Percentiles rank a stretch among this genome's conserved stretches.
phyloP scores from a whole-genome alignment of 257 asterid genomes.

The Voacanga thouarsii region DNA sequence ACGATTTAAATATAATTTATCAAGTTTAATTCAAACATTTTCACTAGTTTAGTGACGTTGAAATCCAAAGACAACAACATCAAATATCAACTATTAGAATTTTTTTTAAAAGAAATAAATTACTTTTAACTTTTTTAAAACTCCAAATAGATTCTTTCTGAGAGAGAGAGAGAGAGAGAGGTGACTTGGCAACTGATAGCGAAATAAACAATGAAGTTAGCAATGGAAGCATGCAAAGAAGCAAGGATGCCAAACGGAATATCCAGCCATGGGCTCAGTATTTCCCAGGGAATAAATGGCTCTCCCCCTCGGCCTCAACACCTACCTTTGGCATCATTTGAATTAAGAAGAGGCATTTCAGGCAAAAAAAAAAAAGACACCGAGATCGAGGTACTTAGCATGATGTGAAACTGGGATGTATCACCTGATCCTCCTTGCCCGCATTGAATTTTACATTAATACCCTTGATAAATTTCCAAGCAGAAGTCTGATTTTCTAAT shows the following conservation, averaged over 20 bases:
- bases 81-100: too few species aligned
- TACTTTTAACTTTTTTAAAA: too few species aligned
- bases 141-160: too few species aligned
- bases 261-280: not conserved
- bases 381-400: not conserved
- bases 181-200: not conserved
- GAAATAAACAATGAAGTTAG: conserved; percentile 1
- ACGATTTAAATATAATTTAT: too few species aligned
- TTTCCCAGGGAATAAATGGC: not conserved
- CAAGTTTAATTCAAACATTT: too few species aligned
- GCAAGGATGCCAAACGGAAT: not conserved
- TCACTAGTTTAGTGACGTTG: too few species aligned
- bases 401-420: too few species aligned
- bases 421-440: not conserved
- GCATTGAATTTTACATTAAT: not conserved
- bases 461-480: not conserved
- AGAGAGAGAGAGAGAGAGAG: too few species aligned
- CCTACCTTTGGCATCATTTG: not conserved
- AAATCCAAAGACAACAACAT: too few species aligned
- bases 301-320: not conserved
- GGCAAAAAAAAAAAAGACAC: too few species aligned
- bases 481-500: too few species aligned
- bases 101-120: too few species aligned
- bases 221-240: not conserved
- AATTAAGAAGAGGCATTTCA: not conserved